Evolutionary conservation across 148 eudicot species (phyloP), one percentile per base, ranked within the genome.

Genomic region (Rhododendron simsii): DNA sequence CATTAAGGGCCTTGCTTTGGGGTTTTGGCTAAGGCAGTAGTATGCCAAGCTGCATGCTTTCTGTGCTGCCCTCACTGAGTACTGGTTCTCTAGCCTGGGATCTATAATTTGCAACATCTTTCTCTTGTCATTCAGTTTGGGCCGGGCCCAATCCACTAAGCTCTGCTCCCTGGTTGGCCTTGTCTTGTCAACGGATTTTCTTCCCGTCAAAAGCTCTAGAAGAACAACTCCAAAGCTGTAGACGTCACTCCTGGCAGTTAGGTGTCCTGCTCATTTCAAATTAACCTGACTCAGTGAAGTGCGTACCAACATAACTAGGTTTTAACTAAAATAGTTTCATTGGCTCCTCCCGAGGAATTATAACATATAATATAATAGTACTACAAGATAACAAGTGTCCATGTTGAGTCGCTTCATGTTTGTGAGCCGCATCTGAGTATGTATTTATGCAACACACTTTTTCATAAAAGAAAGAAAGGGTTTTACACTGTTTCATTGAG

Each of bases 151-250:
- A 87, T 96, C 99, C 83, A 96, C 99, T 86, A 96, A 91, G 87
- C 92, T 96, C 86, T 96, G 99, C 86, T 96, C 99, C 91, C 84
- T 93, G 92, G 95, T 94, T 48, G 98, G 96, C 78, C 97, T 90
- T 13, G 98, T 96, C 89, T 95, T 96, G 92, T 96, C 99, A 81
- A 96, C 97, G 0, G 99, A 96, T 87, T 89, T 95, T 87, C 96
- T 91, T 83, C 99, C 99, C 4, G 99, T 96, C 87, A 96, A 90
- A 28, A 96, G 93, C 92, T 96, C 99, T 82, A 96, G 86, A 76
- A 96, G 96, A 86, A 96, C 99, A 2, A 96, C 99, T 77, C 99
- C 99, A 82, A 95, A 96, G 91, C 99, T 95, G 94, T 96, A 96
- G 12, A 96, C 99, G 73, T 96, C 99, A 88, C 99, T 96, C 91